These are phyloP conservation scores for Aegilops speltoides DNA, from an alignment of 176 grass and related monocot genomes.

Conservation along the genomic window DNA sequence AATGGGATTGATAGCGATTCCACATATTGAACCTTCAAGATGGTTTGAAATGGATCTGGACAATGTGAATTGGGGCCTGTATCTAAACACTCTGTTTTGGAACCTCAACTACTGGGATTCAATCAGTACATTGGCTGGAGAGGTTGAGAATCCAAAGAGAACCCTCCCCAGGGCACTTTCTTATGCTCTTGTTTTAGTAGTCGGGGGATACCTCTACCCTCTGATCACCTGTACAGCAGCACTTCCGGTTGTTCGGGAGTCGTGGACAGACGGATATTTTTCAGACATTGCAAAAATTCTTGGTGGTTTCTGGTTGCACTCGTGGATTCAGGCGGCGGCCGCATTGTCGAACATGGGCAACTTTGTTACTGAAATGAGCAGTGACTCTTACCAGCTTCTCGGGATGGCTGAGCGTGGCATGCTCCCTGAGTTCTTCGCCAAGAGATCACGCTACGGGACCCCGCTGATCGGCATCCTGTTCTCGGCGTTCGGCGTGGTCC, in stretches of 20 bases:
- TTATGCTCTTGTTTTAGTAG: conserved; percentile 75
- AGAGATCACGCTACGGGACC: conserved; percentile 53
- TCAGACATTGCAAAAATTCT: conserved; percentile 50
- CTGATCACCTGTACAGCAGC: conserved; percentile 73
- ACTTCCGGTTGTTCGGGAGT: conserved; percentile 56
- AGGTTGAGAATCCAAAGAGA: conserved; percentile 77
- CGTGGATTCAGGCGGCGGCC: conserved; percentile 57
- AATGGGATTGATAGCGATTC: conserved; percentile 80
- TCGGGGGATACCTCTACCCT: conserved; percentile 73
- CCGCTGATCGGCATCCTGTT: conserved; percentile 81
- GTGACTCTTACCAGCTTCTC: conserved; percentile 68
- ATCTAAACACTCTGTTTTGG: conserved; percentile 93
- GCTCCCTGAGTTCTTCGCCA: conserved; percentile 60
- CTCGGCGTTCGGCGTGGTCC: conserved; percentile 63
- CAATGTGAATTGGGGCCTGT: conserved; percentile 77
- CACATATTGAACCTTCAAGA: conserved; percentile 52
- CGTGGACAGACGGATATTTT: conserved; percentile 81
- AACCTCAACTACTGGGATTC: conserved; percentile 99
- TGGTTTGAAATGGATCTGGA: conserved; percentile 45
- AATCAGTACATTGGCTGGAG: conserved; percentile 85
- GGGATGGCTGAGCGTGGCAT: conserved; percentile 68
- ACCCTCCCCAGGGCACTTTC: conserved; percentile 76
- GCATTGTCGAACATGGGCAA: conserved; percentile 93
- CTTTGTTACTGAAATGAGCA: conserved; percentile 91
- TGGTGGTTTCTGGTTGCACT: conserved; percentile 56